Base-by-base conservation (phyloP, 2,329 filamentous ascomycete species). In the Colletotrichum zoysiae region DNA sequence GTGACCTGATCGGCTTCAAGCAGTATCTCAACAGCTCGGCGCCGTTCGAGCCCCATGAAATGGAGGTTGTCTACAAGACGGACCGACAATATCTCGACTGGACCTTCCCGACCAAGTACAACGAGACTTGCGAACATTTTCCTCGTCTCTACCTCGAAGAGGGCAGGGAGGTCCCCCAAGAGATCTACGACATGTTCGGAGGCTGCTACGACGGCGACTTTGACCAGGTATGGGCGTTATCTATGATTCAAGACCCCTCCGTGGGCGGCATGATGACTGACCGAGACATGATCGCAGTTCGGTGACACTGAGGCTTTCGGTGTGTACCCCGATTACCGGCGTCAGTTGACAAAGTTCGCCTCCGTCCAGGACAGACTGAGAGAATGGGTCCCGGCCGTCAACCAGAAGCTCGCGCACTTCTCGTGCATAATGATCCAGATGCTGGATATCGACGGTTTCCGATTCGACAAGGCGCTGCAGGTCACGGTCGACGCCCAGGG, bases 401-500 rank as follows among this genome's bases (percentile, higher is more conserved):
- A 86, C 51, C 83, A 86, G 57, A 89, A 88, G 74, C 81, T 92
- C 68, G 86, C 87, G 69, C 86, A 86, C 56, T 89, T 91, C 75
- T 90, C 89, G 1, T 92, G 90, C 79, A 88, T 91, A 77, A 83
- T 88, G 50, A 90, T 92, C 67, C 79, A 83, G 35, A 87, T 86
- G 74, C 82, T 92, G 26, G 90, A 92, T 74, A 87, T 92, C 67
- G 90, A 92, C 76, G 90, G 89, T 0, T 91, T 90, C 76, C 87
- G 90, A 58, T 90, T 90, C 78, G 90, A 92, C 79, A 92, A 92
- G 78, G 90, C 89, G 3, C 86, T 88, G n/a, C 89, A 91, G 76
- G 86, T 88, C 11, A 91, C 90, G 0, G 85, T 90, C 6, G 90
- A 91, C 76, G 85, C 89, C 1, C 83, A 90, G 68, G 89, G 84